Percentiles rank a stretch among this genome's conserved stretches.
These are phyloP conservation scores for Breynia disticha DNA, from an alignment of 441 rosid species.

Conservation along the genomic window DNA sequence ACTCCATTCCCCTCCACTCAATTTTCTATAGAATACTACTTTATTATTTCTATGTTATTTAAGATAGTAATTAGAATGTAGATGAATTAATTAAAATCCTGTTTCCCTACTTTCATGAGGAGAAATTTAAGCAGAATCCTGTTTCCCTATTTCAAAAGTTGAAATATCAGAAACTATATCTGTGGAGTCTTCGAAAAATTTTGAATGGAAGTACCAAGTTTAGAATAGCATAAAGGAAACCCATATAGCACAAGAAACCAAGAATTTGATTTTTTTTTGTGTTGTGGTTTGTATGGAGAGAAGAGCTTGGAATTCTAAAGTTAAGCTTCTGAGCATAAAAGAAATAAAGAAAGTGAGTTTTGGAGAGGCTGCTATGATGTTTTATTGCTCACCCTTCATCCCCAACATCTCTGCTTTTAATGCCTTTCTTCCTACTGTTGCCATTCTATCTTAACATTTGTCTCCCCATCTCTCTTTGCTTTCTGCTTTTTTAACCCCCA, in stretches of 20 bases:
- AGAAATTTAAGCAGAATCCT: not conserved
- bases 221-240: conserved; percentile 35
- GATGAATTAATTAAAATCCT: not conserved
- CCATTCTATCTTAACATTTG: conserved; percentile 3
- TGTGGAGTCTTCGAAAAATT: conserved; percentile 7
- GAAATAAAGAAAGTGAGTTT: conserved; percentile 25
- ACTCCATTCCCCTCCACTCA: conserved; percentile 5
- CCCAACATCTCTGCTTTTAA: conserved; percentile 42
- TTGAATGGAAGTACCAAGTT: conserved; percentile 16
- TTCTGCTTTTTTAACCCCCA: too few relatives aligned
- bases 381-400: conserved; percentile 14
- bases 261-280: conserved; percentile 14
- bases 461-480: too few relatives aligned
- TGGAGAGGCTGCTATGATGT: conserved; percentile 10
- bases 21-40: not conserved
- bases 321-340: conserved; percentile 7
- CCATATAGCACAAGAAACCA: conserved; percentile 39
- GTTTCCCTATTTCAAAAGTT: not conserved
- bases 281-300: conserved; percentile 24
- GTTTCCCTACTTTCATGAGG: conserved; percentile 10
- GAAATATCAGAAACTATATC: conserved; percentile 10
- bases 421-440: conserved; percentile 23
- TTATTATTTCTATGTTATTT: too few relatives aligned
- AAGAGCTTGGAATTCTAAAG: conserved; percentile 55
- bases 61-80: too few relatives aligned